Evolutionary conservation across 1,284 basidiomycete species (phyloP), one percentile per base, ranked within the genome.

Genomic region (Cryptococcus sp.): DNA sequence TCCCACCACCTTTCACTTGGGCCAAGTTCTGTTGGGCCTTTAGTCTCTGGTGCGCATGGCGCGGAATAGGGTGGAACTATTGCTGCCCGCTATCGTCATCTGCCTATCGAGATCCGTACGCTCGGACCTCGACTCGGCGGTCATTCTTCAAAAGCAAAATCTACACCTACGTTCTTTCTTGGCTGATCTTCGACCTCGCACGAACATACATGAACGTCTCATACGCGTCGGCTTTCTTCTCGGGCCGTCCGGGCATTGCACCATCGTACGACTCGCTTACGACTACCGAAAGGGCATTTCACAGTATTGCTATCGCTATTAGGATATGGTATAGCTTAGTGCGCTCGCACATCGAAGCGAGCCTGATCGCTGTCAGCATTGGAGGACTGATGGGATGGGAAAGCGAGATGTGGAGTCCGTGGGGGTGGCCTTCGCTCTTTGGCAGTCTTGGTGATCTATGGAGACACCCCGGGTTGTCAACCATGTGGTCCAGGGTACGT

Each of bases 51-150:
- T 73, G 65, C 62, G 73, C 74, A 1, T 64, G 53, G 40, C 64
- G 75, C 13, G 74, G 75, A 25, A 67, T 77, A 3, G 75, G 75
- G 2, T 77, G 75, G 75, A 73, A 72, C 62, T 71, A 61, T 40
- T 56, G 56, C 22, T 62, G 67, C 17, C 65, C 69, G 1, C 61
- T 76, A 1, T 63, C 69, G 1, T 31, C 53, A 2, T 68, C 69
- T 5, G 67, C 67, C 31, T 25, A 16, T 5, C 20, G 27, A 20
- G 54, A 54, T 16, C 75, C 75, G 0, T 76, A 63, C 59, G 60
- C 63, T 5, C 64, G 62, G 2, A 57, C 50, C 4, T 71, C 70
- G 4, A 47, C 63, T 6, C 56, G 70, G 19, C 25, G 27, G 15
- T 27, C 57, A 5, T 73, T 67, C 54, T 39, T 72, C 38, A 10